Base-by-base conservation (phyloP, 768 basidiomycete species). In the Agrocybe praecox region DNA sequence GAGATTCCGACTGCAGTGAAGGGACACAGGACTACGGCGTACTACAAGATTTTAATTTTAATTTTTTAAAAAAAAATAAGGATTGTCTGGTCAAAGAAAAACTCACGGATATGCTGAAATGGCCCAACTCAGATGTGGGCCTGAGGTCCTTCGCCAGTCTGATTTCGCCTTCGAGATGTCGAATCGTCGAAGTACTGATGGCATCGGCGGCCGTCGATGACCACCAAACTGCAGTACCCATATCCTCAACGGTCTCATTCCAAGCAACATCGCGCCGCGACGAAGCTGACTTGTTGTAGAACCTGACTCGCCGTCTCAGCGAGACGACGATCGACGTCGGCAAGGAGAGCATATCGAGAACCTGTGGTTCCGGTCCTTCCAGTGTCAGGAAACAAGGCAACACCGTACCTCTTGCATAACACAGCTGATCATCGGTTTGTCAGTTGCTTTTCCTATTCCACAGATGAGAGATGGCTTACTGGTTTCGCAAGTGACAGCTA, bases 141-240 rank as follows among this genome's bases (percentile, higher is more conserved):
- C 79, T 65, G 24, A 84, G 69, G 55, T 83, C 80, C 66, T 83
- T 83, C 14, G 78, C 66, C 2, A 84, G 70, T 32, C 71, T 73
- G 43, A 84, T 80, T 65, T 84, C 83, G 6, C 83, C 83, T 60
- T 83, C 80, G 23, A 83, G 69, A 54, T 75, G 69, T 18, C 81
- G 78, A 22, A 67, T 68, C 29, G 69, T 67, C 3, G 72, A 54
- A 29, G 69, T 67, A 49, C 62, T 69, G 5, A 66, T 56, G 33
- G 62, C 61, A 14, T 72, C 69, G 32, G 62, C 61, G 15, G 71
- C 69, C 10, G 68, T 58, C 2, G 76, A 74, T 8, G 79, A 75
- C 81, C 83, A 83, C 79, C 79, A 81, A 6, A 72, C 71, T 24
- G 80, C 82, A 21, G 69, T 62, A 8, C 73, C 73, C 57, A 80